A percentile compares a stretch with the other conserved stretches of the same genome.
Conservation (phyloP, 495 filamentous ascomycete species). For the Hypoxylon perforatum region DNA sequence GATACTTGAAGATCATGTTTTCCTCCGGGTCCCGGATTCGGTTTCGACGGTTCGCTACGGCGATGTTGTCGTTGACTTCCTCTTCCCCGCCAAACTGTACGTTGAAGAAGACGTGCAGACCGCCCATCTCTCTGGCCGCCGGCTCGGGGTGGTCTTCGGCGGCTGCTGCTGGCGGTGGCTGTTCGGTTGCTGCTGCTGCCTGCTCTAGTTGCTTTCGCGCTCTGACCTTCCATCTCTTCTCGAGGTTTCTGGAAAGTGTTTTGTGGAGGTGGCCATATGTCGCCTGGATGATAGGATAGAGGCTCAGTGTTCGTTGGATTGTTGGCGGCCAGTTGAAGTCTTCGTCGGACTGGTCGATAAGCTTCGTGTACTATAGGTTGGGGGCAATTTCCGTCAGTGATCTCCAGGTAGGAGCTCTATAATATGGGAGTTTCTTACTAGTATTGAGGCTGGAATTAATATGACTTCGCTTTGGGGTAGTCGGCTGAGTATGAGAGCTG, state of each 20-base stretch:
- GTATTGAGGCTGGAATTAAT: constrained; percentile 46
- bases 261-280: constrained; percentile 75
- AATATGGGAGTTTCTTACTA: constrained; percentile 47
- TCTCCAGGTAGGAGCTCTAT: neutral
- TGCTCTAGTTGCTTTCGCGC: constrained; percentile 23
- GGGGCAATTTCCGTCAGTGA: constrained; percentile 9
- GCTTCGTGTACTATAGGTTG: constrained; percentile 36
- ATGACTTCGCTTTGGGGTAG: constrained; percentile 43
- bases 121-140: constrained; percentile 2
- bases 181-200: constrained; percentile 47
- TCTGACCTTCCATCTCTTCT: constrained; percentile 65
- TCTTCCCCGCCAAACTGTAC: constrained; percentile 37
- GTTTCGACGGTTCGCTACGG: constrained; percentile 28
- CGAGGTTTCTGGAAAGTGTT: constrained; percentile 68
- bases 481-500: constrained; percentile 52
- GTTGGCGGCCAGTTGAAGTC: constrained; percentile 75
- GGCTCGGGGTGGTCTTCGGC: constrained; percentile 46
- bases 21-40: constrained; percentile 24
- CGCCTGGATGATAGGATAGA: constrained; percentile 74
- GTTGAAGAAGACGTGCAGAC: constrained; percentile 42
- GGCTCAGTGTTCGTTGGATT: constrained; percentile 72
- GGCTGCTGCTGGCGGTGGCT: neutral
- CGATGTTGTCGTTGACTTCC: constrained; percentile 11
- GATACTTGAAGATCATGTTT: constrained; percentile 44
- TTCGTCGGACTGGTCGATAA: constrained; percentile 41